Evolutionary conservation across 1,139 yeast genomes (phyloP).

Genomic region (Kodamaea anthophila): DNA sequence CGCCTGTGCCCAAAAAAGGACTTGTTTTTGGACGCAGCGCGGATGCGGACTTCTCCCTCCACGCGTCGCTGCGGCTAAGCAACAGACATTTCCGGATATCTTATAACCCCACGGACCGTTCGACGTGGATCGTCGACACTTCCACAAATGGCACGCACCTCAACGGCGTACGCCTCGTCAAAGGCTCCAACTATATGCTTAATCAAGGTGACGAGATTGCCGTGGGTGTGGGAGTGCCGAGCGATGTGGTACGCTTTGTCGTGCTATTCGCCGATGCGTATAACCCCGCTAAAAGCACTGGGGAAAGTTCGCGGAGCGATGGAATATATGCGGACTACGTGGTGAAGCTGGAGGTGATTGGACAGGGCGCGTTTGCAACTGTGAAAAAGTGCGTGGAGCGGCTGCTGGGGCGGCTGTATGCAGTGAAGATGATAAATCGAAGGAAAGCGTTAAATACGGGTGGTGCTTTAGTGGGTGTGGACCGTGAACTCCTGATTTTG

Average conservation of each 20-base stretch:
- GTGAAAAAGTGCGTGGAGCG: conserved; percentile 89
- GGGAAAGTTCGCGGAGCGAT: conserved; percentile 26
- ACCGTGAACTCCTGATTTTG: conserved; percentile 77
- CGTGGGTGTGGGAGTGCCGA: conserved; percentile 80
- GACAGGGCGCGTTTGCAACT: conserved; percentile 96
- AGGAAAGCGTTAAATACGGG: conserved; percentile 73
- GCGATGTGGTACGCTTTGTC: conserved; percentile 70
- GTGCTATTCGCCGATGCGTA: conserved; percentile 49
- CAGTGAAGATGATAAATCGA: conserved; percentile 84
- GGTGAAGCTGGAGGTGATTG: conserved; percentile 76
- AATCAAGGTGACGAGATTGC: conserved; percentile 91
- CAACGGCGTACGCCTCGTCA: conserved; percentile 66
- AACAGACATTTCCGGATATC: conserved; percentile 73
- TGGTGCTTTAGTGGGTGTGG: conserved; percentile 54
- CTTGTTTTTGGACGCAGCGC: conserved; percentile 80
- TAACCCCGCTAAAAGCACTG: conserved; percentile 29
- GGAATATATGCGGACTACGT: conserved; percentile 71
- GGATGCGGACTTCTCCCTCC: conserved; percentile 58
- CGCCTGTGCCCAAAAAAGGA: conserved; percentile 30
- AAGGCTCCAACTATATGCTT: conserved; percentile 74
- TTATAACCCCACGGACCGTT: conserved; percentile 47
- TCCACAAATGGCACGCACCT: conserved; percentile 91
- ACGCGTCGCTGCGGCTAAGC: conserved; percentile 64
- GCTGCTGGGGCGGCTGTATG: conserved; percentile 75
- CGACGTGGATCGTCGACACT: conserved; percentile 60